phyloP scores from a whole-genome alignment of 208 protist species.

The Crithidia bombi region DNA sequence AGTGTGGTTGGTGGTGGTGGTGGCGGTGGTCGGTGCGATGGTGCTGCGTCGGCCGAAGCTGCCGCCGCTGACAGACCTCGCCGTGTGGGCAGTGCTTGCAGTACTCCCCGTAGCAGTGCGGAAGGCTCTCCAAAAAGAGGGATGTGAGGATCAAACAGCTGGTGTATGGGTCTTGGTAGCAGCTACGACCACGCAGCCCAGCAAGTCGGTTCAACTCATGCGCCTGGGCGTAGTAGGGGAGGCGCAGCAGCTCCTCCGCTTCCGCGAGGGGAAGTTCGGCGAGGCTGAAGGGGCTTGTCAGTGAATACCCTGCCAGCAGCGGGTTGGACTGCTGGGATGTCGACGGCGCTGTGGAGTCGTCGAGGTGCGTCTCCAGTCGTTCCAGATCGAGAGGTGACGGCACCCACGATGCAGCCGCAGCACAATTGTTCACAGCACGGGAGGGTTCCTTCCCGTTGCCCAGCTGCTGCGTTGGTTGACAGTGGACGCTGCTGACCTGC shows the following conservation, averaged over 20 bases:
- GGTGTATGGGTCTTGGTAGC: constrained; percentile 44
- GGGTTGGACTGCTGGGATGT: constrained; percentile 1
- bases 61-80: constrained; percentile 15
- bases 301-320: constrained; percentile 19
- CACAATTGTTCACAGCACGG: too few species aligned
- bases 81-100: constrained; percentile 40
- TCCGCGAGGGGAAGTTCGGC: constrained; percentile 10
- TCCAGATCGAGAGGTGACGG: too few species aligned
- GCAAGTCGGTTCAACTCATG: constrained; percentile 45
- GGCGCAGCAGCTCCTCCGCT: constrained; percentile 13
- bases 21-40: background rate
- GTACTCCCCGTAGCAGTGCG: constrained; percentile 38
- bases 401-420: too few species aligned
- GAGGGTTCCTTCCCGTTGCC: too few species aligned
- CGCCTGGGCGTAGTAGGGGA: constrained; percentile 38
- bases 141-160: constrained; percentile 37
- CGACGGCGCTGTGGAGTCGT: too few species aligned
- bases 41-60: background rate
- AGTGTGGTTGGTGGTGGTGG: background rate
- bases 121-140: constrained; percentile 30
- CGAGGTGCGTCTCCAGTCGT: too few species aligned
- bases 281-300: constrained; percentile 24
- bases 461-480: background rate
- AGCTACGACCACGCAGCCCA: constrained; percentile 10
- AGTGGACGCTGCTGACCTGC: background rate